These are phyloP conservation scores for Xylaria sp. DNA, from an alignment of 2,329 filamentous ascomycete species.

Conservation along the genomic window DNA sequence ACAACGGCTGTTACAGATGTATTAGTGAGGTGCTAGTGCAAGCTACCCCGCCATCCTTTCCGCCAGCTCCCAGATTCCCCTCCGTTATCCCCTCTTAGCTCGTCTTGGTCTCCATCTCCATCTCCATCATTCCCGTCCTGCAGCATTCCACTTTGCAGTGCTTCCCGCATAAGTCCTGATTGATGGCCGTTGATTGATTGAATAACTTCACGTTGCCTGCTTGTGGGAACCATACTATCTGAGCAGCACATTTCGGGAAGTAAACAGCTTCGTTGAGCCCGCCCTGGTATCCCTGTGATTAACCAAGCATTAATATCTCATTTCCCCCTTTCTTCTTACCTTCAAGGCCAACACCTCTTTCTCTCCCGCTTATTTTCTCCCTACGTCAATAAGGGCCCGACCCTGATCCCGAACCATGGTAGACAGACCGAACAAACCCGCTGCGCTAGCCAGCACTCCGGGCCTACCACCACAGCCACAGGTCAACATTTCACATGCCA, in stretches of 20 bases:
- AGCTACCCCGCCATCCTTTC: conserved; percentile 14
- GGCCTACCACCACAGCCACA: conserved; percentile 78
- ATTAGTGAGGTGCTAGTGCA: conserved; percentile 8
- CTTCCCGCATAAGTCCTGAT: background rate
- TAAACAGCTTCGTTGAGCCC: background rate
- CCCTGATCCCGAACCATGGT: conserved; percentile 64
- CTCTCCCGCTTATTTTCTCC: background rate
- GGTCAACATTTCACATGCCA: conserved; percentile 77
- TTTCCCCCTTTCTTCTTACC: background rate
- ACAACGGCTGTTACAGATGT: conserved; percentile 27
- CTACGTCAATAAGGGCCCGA: background rate
- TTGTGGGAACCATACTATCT: background rate
- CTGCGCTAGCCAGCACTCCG: conserved; percentile 78
- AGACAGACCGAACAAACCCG: conserved; percentile 86
- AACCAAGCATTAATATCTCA: background rate
- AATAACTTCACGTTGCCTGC: conserved; percentile 3
- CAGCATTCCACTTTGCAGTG: background rate
- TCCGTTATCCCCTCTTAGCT: conserved; percentile 4
- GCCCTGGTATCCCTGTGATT: background rate
- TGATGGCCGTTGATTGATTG: background rate
- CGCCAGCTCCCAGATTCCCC: background rate
- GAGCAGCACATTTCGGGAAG: background rate
- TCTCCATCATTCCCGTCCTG: conserved; percentile 1
- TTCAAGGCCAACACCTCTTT: background rate
- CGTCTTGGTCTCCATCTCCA: background rate